Base-by-base conservation (phyloP, 108 stramenopile species). In the Cyclotella choctawhatcheeana region DNA sequence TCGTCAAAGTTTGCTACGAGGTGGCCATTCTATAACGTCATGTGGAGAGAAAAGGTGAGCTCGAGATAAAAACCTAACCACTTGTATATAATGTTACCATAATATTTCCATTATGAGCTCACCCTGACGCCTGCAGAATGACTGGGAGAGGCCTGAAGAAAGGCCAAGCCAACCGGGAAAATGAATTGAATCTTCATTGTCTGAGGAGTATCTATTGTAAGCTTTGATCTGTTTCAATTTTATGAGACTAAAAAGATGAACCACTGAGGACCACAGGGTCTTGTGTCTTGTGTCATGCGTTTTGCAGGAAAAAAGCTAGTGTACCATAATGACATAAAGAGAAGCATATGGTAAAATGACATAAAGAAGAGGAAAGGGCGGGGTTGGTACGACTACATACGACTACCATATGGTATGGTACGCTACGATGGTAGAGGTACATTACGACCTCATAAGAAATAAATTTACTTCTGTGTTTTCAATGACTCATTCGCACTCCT, bases 141-240 rank as follows among this genome's bases (percentile, higher is more conserved):
- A 22, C 20, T 22, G 21, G n/a, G 51, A 22, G n/a, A 24, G 51
- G 21, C 1, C 1, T 22, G 51, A 1, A 52, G 51, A 1, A 52
- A 22, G 20, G 51, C 51, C 21, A 52, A 18, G 24, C 51, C 21
- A 52, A 5, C 20, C 22, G 51, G 20, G 51, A 22, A 21, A 5
- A 52, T 18, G 51, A 52, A 52, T 21, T 52, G 51, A 22, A 52
- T 5, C 21, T 52, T 52, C 51, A 52, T 52, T 52, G 21, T 52
- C 24, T 18, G 1, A 22, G 51, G 10, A 3, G 20, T 24, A 17
- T 50, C 22, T 52, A 52, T 52, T 52, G 51, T 2, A 24, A 22
- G 21, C 21, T 18, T 22, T 52, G n/a, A n/a, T n/a, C n/a, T n/a
- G n/a, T n/a, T 22, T 5, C 24, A n/a, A 50, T 4, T 50, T 18